Conservation (phyloP, 2,329 filamentous ascomycete species). For the Cladophialophora bantiana region DNA sequence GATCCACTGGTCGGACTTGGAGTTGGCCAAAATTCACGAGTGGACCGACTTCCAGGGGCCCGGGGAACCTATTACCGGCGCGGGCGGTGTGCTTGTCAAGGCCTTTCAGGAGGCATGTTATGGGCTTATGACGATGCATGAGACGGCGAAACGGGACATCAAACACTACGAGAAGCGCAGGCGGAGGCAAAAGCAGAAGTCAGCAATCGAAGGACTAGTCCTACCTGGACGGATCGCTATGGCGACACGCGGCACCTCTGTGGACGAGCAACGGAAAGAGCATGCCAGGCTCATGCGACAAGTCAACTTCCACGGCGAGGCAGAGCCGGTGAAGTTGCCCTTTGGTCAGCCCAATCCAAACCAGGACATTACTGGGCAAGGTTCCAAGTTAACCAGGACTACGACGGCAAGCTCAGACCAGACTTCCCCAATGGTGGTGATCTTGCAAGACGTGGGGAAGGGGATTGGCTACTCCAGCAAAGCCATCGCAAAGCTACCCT, state of each 20-base stretch:
- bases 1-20: slow-evolving; percentile 59
- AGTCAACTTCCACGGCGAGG: slow-evolving; percentile 37
- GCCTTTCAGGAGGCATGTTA: slow-evolving; percentile 56
- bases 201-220: slow-evolving; percentile 29
- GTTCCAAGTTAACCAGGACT: slow-evolving; percentile 7
- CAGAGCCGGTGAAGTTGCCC: slow-evolving; percentile 32
- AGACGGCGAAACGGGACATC: slow-evolving; percentile 57
- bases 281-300: slow-evolving; percentile 21
- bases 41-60: slow-evolving; percentile 64
- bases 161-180: slow-evolving; percentile 55
- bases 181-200: slow-evolving; percentile 43
- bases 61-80: slow-evolving; percentile 60
- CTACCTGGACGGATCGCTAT: slow-evolving; percentile 37
- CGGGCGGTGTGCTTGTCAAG: slow-evolving; percentile 54
- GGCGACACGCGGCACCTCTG: slow-evolving; percentile 30
- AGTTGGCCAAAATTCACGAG: slow-evolving; percentile 55
- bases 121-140: slow-evolving; percentile 57
- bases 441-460: slow-evolving; percentile 36
- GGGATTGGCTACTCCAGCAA: slow-evolving; percentile 38
- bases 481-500: slow-evolving; percentile 46
- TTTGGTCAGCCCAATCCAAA: slow-evolving; percentile 8
- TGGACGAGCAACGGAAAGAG: slow-evolving; percentile 29
- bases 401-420: slow-evolving; percentile 24
- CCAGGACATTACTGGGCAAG: background rate
- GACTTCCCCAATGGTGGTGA: slow-evolving; percentile 26